phyloP scores from a whole-genome alignment of 306 rosid species.

The Cucumis cinereus region DNA sequence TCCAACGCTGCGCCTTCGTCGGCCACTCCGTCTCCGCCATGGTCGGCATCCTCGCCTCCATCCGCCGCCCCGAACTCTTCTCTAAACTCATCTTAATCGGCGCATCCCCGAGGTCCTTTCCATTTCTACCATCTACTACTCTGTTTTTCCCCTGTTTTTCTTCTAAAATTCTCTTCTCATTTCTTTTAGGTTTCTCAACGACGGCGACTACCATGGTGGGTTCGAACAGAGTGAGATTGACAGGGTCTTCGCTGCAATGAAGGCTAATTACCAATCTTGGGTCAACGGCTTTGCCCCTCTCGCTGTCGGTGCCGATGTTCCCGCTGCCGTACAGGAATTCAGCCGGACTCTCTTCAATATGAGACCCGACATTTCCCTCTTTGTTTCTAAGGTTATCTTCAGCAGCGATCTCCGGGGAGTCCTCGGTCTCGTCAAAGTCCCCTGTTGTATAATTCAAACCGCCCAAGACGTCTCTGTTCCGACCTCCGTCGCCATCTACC shows the following conservation, averaged over 20 bases:
- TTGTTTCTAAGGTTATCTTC: slow-evolving; percentile 50
- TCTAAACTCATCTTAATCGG: slow-evolving; percentile 81
- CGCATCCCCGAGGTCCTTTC: slow-evolving; percentile 64
- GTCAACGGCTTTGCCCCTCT: slow-evolving; percentile 73
- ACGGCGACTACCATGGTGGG: slow-evolving; percentile 78
- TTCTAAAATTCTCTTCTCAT: not conserved
- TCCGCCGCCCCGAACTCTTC: slow-evolving; percentile 80
- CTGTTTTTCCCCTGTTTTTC: not conserved
- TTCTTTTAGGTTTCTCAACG: slow-evolving; percentile 54
- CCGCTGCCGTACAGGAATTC: slow-evolving; percentile 65
- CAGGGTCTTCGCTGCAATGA: slow-evolving; percentile 59
- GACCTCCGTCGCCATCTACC: slow-evolving; percentile 52
- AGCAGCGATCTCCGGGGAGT: slow-evolving; percentile 75
- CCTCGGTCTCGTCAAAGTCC: slow-evolving; percentile 59
- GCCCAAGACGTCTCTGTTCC: slow-evolving; percentile 67
- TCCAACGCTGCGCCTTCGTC: slow-evolving; percentile 60
- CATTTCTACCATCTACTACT: not conserved
- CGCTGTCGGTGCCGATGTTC: slow-evolving; percentile 82
- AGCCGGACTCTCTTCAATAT: slow-evolving; percentile 79
- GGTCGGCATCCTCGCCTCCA: slow-evolving; percentile 84
- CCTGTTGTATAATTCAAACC: slow-evolving; percentile 77
- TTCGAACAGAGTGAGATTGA: slow-evolving; percentile 59
- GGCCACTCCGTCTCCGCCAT: slow-evolving; percentile 98
- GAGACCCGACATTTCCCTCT: slow-evolving; percentile 84
- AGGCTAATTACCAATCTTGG: slow-evolving; percentile 74